Evolutionary conservation across 345 rosid genomes (phyloP).

Genomic region (Adansonia digitata): DNA sequence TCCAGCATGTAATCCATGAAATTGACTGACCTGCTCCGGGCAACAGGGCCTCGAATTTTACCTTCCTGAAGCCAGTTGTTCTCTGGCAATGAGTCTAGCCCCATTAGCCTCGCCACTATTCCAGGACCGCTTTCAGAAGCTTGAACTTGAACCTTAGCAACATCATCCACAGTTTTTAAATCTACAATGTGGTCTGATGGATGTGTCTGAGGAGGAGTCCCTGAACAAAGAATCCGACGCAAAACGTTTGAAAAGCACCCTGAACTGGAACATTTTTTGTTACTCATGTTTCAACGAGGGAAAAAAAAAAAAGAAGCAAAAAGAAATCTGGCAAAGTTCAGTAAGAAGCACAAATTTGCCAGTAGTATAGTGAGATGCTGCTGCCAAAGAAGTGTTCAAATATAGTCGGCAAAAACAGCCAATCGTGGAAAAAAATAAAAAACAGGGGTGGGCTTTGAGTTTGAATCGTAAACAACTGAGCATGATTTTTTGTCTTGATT

Average conservation of each 20-base stretch:
- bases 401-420: background rate
- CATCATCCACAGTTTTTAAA: slow-evolving; percentile 17
- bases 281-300: slow-evolving; percentile 23
- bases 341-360: background rate
- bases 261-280: slow-evolving; percentile 30
- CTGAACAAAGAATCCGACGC: slow-evolving; percentile 64
- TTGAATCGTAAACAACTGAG: slow-evolving; percentile 14
- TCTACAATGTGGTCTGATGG: slow-evolving; percentile 43
- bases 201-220: slow-evolving; percentile 68
- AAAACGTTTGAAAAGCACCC: slow-evolving; percentile 62
- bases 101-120: slow-evolving; percentile 86
- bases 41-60: slow-evolving; percentile 39
- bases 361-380: background rate
- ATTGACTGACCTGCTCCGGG: slow-evolving; percentile 79
- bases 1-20: slow-evolving; percentile 79
- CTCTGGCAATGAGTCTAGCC: slow-evolving; percentile 63
- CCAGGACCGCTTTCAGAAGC: slow-evolving; percentile 35
- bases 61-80: slow-evolving; percentile 35
- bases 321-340: background rate
- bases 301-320: background rate
- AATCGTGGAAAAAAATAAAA: background rate
- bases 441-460: slow-evolving; percentile 26
- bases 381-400: background rate
- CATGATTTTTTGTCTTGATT: background rate
- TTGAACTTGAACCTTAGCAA: slow-evolving; percentile 19